Percentiles rank a stretch among this genome's conserved stretches.
phyloP scores from a whole-genome alignment of 345 rosid genomes.

The Brassica incana region DNA sequence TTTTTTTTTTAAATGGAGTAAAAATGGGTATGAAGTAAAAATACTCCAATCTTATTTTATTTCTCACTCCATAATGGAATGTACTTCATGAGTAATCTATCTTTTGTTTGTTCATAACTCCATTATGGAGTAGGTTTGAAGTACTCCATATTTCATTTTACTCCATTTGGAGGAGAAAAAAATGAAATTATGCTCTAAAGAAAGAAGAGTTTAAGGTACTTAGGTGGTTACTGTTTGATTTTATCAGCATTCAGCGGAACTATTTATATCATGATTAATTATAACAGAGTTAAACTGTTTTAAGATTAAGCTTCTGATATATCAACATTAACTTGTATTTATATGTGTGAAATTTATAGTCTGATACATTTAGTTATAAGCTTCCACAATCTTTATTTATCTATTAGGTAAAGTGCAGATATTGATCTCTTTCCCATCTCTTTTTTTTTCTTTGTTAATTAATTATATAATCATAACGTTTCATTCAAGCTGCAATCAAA shows the following conservation, averaged over 20 bases:
- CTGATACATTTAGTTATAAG: not conserved
- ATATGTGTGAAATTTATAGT: not conserved
- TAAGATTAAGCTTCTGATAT: no score
- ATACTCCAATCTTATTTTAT: no score
- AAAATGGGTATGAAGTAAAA: no score
- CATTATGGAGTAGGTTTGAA: no score
- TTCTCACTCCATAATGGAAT: no score
- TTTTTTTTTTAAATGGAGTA: no score
- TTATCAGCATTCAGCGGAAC: not conserved
- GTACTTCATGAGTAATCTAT: no score
- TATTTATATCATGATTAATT: no score
- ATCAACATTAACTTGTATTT: not conserved
- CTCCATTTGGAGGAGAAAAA: no score
- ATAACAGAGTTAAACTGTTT: no score
- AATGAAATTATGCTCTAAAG: not conserved
- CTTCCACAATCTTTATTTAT: not conserved
- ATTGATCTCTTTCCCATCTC: not conserved
- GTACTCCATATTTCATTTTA: no score
- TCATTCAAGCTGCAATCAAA: conserved; percentile 29
- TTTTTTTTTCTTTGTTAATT: not conserved
- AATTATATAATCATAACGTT: conserved; percentile 16
- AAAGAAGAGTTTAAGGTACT: not conserved
- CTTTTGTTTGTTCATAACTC: no score
- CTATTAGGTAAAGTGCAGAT: not conserved
- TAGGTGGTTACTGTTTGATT: not conserved